These are phyloP conservation scores for Peterozyma xylosa DNA, from an alignment of 805 yeast species.

Conservation along the genomic window DNA sequence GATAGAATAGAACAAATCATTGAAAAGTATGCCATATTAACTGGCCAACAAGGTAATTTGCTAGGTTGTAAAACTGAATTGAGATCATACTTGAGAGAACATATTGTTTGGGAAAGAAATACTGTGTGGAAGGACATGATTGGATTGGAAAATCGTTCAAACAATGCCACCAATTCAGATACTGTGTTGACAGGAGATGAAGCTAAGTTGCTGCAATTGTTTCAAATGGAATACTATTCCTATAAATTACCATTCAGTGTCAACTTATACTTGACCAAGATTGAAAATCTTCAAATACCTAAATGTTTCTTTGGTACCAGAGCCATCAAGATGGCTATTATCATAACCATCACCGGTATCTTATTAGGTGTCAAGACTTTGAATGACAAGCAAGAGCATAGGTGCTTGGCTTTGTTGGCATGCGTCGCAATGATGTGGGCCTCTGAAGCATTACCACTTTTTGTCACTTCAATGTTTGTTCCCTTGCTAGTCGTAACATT, in stretches of 20 bases:
- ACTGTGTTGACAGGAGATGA: constrained; percentile 28
- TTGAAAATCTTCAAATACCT: constrained; percentile 33
- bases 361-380: constrained; percentile 54
- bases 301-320: constrained; percentile 38
- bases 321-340: constrained; percentile 38
- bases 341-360: constrained; percentile 44
- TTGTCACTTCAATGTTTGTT: constrained; percentile 39
- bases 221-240: constrained; percentile 23
- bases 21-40: constrained; percentile 20
- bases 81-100: constrained; percentile 47
- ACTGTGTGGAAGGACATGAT: constrained; percentile 53
- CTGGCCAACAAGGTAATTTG: constrained; percentile 18
- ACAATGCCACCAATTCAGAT: constrained; percentile 23
- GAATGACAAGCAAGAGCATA: constrained; percentile 50
- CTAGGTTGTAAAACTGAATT: constrained; percentile 45
- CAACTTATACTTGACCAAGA: constrained; percentile 16
- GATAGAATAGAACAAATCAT: constrained; percentile 21
- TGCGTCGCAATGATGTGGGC: constrained; percentile 48
- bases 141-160: constrained; percentile 29
- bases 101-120: constrained; percentile 48
- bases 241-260: constrained; percentile 23
- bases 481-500: constrained; percentile 40
- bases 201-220: constrained; percentile 20
- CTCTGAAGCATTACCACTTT: constrained; percentile 41
- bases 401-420: constrained; percentile 60